These are phyloP conservation scores for Coniferiporia weirii DNA, from an alignment of 1,284 basidiomycete species.

Conservation along the genomic window DNA sequence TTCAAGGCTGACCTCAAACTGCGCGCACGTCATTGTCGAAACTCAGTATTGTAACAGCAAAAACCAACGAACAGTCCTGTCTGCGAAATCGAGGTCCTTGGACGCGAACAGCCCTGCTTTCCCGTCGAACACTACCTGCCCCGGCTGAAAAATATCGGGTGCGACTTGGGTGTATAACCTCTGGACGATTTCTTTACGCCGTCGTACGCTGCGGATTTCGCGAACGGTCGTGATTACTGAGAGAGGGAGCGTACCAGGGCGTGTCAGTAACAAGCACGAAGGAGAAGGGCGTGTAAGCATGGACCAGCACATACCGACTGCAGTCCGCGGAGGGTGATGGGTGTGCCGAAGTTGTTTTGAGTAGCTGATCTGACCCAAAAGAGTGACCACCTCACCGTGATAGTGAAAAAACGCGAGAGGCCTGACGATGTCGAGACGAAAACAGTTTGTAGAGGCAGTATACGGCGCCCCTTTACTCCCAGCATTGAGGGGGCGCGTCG, in stretches of 20 bases:
- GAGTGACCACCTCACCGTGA: slow-evolving; percentile 1
- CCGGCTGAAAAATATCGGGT: slow-evolving; percentile 1
- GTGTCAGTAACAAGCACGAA: no score
- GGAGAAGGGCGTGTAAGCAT: background rate
- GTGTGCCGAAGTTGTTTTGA: background rate
- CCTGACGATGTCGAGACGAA: background rate
- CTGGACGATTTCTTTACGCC: slow-evolving; percentile 11
- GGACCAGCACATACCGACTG: background rate
- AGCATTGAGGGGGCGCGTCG: background rate
- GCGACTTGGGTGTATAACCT: slow-evolving; percentile 1
- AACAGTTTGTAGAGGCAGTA: slow-evolving; percentile 6
- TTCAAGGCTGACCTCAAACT: background rate
- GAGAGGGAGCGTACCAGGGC: background rate
- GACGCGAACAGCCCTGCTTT: slow-evolving; percentile 5
- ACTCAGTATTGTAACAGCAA: background rate
- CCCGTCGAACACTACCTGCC: slow-evolving; percentile 9
- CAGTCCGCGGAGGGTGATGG: background rate
- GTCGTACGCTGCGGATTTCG: background rate
- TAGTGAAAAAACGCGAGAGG: slow-evolving; percentile 7
- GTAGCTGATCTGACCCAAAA: background rate
- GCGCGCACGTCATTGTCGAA: background rate
- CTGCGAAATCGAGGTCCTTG: background rate
- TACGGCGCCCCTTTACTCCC: background rate
- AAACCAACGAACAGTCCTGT: background rate
- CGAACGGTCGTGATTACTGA: background rate